Conservation (phyloP, 2,329 filamentous ascomycete species). For the Fusarium brachygibbosum region DNA sequence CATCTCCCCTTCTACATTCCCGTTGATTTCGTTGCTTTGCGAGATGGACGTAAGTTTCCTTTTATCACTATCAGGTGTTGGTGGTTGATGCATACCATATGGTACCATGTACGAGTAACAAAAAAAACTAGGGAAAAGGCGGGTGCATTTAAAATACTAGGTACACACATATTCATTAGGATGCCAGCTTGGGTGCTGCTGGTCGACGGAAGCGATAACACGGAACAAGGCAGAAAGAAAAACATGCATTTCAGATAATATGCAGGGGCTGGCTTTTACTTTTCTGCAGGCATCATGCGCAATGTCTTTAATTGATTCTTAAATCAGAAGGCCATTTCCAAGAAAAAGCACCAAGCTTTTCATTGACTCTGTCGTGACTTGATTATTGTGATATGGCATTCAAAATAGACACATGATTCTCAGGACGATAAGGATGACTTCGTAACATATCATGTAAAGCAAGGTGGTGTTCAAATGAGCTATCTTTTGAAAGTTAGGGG, state of each 20-base stretch:
- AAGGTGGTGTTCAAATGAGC: neutral
- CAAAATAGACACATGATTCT: neutral
- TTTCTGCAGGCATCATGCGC: constrained; percentile 3
- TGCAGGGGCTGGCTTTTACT: constrained; percentile 3
- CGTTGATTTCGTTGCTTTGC: neutral
- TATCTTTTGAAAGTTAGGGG: too few species aligned
- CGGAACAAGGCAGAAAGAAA: neutral
- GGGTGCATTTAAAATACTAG: constrained; percentile 15
- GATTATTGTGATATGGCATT: neutral
- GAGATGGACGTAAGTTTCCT: constrained; percentile 11
- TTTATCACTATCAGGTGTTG: constrained; percentile 26
- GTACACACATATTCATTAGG: constrained; percentile 17
- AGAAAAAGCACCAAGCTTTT: neutral
- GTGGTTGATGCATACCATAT: constrained; percentile 17
- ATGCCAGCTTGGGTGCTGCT: constrained; percentile 15
- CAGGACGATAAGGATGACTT: neutral
- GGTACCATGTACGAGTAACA: constrained; percentile 31
- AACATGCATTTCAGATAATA: constrained; percentile 10
- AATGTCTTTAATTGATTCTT: neutral
- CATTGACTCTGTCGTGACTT: neutral
- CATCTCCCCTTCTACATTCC: neutral
- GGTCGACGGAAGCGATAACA: constrained; percentile 2
- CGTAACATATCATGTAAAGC: too few species aligned
- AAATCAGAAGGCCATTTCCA: neutral
- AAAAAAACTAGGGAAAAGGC: constrained; percentile 17